Percentiles rank a stretch among this genome's conserved stretches.
Evolutionary conservation across 805 yeast species (phyloP).

Genomic region (Maudiozyma pseudohumilis): DNA sequence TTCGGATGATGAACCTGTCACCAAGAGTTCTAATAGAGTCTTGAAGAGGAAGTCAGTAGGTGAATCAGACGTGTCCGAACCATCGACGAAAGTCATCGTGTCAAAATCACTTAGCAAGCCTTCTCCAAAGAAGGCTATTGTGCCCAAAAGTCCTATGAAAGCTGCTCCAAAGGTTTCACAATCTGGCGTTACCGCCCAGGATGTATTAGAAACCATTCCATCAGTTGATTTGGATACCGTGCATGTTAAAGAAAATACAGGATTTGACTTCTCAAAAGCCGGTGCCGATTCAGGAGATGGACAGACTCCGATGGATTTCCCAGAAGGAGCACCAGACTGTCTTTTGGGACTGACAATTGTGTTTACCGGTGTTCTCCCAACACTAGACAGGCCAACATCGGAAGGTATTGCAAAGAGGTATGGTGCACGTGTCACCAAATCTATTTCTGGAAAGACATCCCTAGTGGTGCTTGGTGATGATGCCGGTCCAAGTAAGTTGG

Average conservation of each 20-base stretch:
- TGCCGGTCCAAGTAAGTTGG: slow-evolving; percentile 93
- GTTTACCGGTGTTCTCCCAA: slow-evolving; percentile 83
- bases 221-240: slow-evolving; percentile 56
- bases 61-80: no score
- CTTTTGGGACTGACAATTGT: slow-evolving; percentile 82
- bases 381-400: slow-evolving; percentile 63
- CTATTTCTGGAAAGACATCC: slow-evolving; percentile 77
- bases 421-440: slow-evolving; percentile 84
- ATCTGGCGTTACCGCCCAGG: slow-evolving; percentile 20
- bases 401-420: slow-evolving; percentile 71
- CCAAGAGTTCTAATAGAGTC: no score
- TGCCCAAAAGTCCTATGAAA: no score
- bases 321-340: slow-evolving; percentile 80
- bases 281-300: slow-evolving; percentile 25
- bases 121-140: no score
- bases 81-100: no score
- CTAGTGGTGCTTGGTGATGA: slow-evolving; percentile 88
- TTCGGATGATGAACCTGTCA: no score
- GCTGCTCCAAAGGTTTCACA: no score
- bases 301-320: slow-evolving; percentile 37
- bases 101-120: no score
- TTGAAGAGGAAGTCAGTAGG: no score
- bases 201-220: slow-evolving; percentile 47
- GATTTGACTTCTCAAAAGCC: slow-evolving; percentile 44
- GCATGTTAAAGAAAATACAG: slow-evolving; percentile 42